These are phyloP conservation scores for Metschnikowia bowlesiae DNA, from an alignment of 805 yeast genomes.

Conservation along the genomic window DNA sequence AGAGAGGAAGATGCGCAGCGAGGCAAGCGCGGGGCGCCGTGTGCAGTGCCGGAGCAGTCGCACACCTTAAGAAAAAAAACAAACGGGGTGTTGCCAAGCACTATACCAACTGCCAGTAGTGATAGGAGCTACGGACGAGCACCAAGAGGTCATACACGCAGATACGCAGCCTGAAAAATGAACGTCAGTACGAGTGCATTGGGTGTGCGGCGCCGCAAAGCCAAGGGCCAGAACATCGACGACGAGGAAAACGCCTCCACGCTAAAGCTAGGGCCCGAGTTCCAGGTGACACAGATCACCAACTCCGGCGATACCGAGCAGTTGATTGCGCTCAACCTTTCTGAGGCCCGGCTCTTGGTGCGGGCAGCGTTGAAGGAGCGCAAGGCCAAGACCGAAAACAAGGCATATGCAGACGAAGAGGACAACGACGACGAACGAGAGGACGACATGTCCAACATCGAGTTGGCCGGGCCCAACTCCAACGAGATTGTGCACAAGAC, in stretches of 20 bases:
- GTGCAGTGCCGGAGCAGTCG: not conserved
- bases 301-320: constrained; percentile 76
- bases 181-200: constrained; percentile 86
- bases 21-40: not conserved
- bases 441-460: constrained; percentile 44
- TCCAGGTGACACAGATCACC: constrained; percentile 71
- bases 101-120: not conserved
- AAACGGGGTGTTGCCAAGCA: not conserved
- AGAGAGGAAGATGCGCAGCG: not conserved
- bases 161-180: constrained; percentile 38
- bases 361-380: constrained; percentile 81
- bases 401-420: constrained; percentile 22
- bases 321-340: constrained; percentile 77
- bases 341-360: constrained; percentile 86
- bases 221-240: constrained; percentile 54
- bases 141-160: too few relatives aligned
- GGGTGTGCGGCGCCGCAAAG: constrained; percentile 73
- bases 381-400: constrained; percentile 33
- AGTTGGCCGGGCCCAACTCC: constrained; percentile 64
- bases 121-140: not conserved
- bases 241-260: constrained; percentile 92
- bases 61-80: not conserved
- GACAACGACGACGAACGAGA: constrained; percentile 40
- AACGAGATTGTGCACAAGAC: constrained; percentile 90
- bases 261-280: constrained; percentile 89